Evolutionary conservation across 176 grass and related monocot species (phyloP).

Genomic region (Bolboschoenus planiculmis): DNA sequence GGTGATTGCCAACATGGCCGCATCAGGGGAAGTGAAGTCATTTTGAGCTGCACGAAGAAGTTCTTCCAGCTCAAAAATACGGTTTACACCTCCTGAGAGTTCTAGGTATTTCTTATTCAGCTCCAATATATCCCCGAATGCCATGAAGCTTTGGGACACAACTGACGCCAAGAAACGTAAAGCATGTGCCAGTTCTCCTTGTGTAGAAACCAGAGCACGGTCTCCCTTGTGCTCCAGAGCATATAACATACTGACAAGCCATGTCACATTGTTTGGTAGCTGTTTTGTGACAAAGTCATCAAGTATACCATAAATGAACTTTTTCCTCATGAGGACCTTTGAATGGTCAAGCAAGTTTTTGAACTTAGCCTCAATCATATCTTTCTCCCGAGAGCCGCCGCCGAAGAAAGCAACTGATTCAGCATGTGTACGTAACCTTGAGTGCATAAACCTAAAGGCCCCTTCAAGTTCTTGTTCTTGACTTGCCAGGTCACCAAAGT

Average conservation of each 20-base stretch:
- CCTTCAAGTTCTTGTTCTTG: constrained; percentile 96
- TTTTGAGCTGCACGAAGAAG: constrained; percentile 57
- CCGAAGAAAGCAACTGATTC: constrained; percentile 99
- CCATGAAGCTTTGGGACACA: constrained; percentile 96
- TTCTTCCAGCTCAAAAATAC: constrained; percentile 94
- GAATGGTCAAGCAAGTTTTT: constrained; percentile 78
- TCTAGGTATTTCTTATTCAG: constrained; percentile 89
- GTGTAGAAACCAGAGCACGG: constrained; percentile 79
- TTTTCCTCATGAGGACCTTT: constrained; percentile 74
- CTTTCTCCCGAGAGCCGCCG: constrained; percentile 89
- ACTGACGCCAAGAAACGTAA: constrained; percentile 90
- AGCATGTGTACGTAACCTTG: constrained; percentile 87
- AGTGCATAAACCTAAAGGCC: constrained; percentile 96
- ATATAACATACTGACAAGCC: constrained; percentile 95
- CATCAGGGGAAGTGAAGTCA: constrained; percentile 41
- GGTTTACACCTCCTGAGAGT: constrained; percentile 94
- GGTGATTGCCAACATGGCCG: constrained; percentile 32
- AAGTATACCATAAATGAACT: constrained; percentile 94
- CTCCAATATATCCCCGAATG: constrained; percentile 97
- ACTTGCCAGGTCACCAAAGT: constrained; percentile 87
- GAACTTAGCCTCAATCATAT: constrained; percentile 86
- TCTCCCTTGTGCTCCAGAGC: constrained; percentile 97
- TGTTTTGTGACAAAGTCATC: constrained; percentile 99
- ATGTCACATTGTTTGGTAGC: constrained; percentile 97
- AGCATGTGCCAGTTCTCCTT: constrained; percentile 95